phyloP scores from a whole-genome alignment of 371 early-diverging fungal genomes.

The Parasitella parasitica region DNA sequence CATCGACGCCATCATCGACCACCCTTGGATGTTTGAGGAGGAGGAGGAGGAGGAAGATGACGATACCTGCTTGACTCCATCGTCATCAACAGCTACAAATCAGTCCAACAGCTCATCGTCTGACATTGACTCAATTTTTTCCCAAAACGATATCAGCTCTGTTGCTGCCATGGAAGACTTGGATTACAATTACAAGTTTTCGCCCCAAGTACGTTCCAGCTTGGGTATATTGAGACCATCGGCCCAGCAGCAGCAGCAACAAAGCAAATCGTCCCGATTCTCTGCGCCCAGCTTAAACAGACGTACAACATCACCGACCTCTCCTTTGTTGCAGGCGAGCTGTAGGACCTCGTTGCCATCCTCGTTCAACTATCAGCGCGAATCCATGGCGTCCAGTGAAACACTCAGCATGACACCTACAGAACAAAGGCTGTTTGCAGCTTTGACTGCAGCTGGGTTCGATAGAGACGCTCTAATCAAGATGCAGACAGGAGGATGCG shows the following conservation, averaged over 20 bases:
- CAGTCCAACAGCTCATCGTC: conserved; percentile 13
- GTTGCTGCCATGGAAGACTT: neutral
- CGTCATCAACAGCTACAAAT: conserved; percentile 29
- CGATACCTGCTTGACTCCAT: conserved; percentile 22
- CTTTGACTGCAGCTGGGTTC: conserved; percentile 64
- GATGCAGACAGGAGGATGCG: conserved; percentile 66
- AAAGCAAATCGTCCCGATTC: conserved; percentile 29
- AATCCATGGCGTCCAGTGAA: conserved; percentile 24
- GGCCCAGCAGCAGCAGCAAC: neutral
- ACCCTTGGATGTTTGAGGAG: conserved; percentile 61
- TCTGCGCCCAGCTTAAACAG: conserved; percentile 34
- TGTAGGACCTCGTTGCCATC: conserved; percentile 21
- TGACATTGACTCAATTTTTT: conserved; percentile 33
- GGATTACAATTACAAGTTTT: conserved; percentile 12
- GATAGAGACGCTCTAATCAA: conserved; percentile 62
- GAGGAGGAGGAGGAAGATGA: too few species aligned
- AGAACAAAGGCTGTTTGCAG: conserved; percentile 50
- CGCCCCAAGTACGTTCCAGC: conserved; percentile 31
- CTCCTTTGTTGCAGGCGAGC: conserved; percentile 5
- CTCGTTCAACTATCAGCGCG: neutral
- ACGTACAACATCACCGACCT: conserved; percentile 13
- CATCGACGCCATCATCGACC: conserved; percentile 64
- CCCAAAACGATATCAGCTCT: conserved; percentile 8
- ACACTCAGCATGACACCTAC: conserved; percentile 35
- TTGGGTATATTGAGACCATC: conserved; percentile 19